Base-by-base conservation (phyloP, 164 flowering plant genomes). In the grape (Vitis vinifera) region DNA sequence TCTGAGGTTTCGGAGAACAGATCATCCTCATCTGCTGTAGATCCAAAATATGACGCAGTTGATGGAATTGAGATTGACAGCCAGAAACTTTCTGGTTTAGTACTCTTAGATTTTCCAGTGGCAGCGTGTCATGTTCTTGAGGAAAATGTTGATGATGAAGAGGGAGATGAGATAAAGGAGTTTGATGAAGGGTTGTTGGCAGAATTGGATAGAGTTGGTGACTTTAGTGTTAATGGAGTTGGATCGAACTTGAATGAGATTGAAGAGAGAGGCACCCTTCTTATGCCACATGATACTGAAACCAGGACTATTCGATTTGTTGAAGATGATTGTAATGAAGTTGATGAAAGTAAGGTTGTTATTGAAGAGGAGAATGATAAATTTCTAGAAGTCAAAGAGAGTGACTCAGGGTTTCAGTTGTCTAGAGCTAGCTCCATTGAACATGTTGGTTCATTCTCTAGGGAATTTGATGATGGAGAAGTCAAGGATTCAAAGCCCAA, bases 141-240 rank as follows among this genome's bases (percentile, higher is more conserved):
- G n/a, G 74, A 71, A 68, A 65, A 60, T 47, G 60, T 59, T 56
- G 71, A 29, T 55, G 81, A 83, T 55, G 81, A 83, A 62, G 83
- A 81, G 23, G 70, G 51, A 8, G 78, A 79, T 62, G 89, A 71
- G 65, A 83, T 87, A 52, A 75, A 85, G 73, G 90, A 87, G 55
- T 77, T 88, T 60, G 91, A 86, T 73, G 95, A 89, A 79, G 85
- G 55, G 12, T 68, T 89, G 16, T 76, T 91, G 68, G 68, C 77
- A 1, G 92, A 89, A 73, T 72, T 91, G 76, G 93, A 91, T 64
- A 73, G 80, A 9, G 86, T 86, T 76, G 95, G 98, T 61, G 94
- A 93, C 75, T 93, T 93, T 68, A 78, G 86, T 55, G 78, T 82
- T 62, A 70, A 72, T 19, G 83, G 82, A 64, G 60, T 58, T 55